Evolutionary conservation across 225 moss, liverwort and hornwort genomes (phyloP).

Genomic region (Antitrichia curtipendula): DNA sequence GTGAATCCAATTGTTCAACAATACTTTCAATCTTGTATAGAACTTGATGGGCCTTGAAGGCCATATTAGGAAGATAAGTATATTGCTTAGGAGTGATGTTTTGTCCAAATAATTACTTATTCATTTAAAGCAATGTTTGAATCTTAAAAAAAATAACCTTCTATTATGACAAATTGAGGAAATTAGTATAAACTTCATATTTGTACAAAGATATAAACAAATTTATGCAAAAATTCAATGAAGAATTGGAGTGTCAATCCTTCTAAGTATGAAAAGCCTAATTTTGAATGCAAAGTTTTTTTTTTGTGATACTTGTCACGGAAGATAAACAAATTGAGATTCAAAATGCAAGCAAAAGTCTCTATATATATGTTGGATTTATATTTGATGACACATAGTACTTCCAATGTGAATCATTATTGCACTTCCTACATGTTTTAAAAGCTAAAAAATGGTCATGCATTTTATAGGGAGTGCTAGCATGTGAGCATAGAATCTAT

Average conservation of each 20-base stretch:
- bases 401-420: not conserved
- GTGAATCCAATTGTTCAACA: not conserved
- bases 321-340: not conserved
- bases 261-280: accelerated
- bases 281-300: accelerated
- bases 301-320: accelerated
- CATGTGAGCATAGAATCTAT: too few relatives aligned
- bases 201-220: not conserved
- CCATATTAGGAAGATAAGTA: not conserved
- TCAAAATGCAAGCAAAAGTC: accelerated
- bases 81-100: not conserved
- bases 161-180: not conserved
- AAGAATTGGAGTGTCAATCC: not conserved
- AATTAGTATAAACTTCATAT: not conserved
- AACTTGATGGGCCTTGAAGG: not conserved
- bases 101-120: not conserved
- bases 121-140: not conserved
- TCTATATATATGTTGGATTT: not conserved
- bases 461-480: not conserved
- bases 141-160: not conserved
- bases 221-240: not conserved
- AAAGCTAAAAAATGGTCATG: not conserved
- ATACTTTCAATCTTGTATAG: not conserved
- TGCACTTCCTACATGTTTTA: not conserved
- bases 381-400: not conserved